A percentile compares a stretch with the other conserved stretches of the same genome.
These are phyloP conservation scores for Pelagophyceae sp. DNA, from an alignment of 352 stramenopile genomes.

Conservation along the genomic window DNA sequence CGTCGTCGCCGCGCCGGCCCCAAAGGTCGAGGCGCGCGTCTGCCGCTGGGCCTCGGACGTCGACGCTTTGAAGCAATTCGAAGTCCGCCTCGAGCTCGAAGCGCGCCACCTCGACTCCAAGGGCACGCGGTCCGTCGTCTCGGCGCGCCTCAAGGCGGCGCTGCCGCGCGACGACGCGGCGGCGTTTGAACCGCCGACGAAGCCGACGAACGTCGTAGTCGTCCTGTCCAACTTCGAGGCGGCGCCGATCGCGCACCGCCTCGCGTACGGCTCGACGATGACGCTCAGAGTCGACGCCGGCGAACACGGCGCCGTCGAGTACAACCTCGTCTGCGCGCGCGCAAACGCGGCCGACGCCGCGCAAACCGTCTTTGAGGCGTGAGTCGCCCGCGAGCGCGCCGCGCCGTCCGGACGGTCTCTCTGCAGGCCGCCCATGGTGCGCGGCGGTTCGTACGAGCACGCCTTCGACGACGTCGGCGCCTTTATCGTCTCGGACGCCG, in stretches of 20 bases:
- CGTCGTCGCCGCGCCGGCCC: too few relatives aligned
- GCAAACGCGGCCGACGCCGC: neutral
- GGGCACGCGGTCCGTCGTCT: neutral
- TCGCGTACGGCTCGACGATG: neutral
- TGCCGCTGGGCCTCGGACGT: neutral
- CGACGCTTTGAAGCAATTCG: neutral
- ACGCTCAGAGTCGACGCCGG: neutral
- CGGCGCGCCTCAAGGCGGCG: neutral
- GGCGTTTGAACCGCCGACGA: neutral
- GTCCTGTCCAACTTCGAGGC: neutral
- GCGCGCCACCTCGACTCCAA: neutral
- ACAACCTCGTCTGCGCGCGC: neutral
- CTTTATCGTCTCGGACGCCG: neutral
- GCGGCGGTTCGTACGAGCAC: slow-evolving; percentile 5
- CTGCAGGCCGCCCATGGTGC: neutral
- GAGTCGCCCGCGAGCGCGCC: too few relatives aligned
- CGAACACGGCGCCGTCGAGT: slow-evolving; percentile 10
- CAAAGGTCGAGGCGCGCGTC: neutral
- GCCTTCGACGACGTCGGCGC: slow-evolving; percentile 4
- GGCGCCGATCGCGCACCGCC: neutral
- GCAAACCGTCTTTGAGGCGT: too few relatives aligned
- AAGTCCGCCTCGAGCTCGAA: neutral
- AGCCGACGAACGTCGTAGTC: neutral
- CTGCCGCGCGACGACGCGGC: neutral
- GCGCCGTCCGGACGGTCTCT: too few relatives aligned